phyloP scores from a whole-genome alignment of 1,284 basidiomycete species.

The Microbotryum intermedium region DNA sequence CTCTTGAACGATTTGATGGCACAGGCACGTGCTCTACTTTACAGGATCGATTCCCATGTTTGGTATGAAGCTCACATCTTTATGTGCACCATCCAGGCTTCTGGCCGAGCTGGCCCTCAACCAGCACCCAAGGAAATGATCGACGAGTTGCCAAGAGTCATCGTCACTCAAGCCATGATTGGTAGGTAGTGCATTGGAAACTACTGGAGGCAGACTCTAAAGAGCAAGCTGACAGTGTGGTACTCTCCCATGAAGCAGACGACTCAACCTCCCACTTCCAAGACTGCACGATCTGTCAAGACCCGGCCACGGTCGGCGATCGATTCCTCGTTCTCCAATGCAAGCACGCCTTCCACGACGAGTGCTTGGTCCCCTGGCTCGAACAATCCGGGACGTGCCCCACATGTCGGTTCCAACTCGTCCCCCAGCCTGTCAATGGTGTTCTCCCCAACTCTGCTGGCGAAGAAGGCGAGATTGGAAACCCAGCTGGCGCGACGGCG shows the following conservation, averaged over 20 bases:
- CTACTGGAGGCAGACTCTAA: conserved; percentile 47
- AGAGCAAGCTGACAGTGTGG: conserved; percentile 43
- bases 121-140: conserved; percentile 65
- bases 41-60: too few species aligned
- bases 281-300: conserved; percentile 37
- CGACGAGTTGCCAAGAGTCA: conserved; percentile 52
- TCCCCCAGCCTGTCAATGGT: conserved; percentile 17
- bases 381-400: conserved; percentile 75
- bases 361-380: conserved; percentile 72
- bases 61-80: not conserved
- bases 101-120: conserved; percentile 53
- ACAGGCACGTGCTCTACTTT: conserved; percentile 6
- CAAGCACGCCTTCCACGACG: conserved; percentile 61
- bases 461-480: not conserved
- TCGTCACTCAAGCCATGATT: conserved; percentile 54
- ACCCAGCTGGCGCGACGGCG: too few species aligned
- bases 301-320: conserved; percentile 29
- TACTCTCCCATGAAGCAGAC: conserved; percentile 47
- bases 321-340: conserved; percentile 57
- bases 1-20: conserved; percentile 28
- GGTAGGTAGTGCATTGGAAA: conserved; percentile 34
- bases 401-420: conserved; percentile 57
- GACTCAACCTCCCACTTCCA: conserved; percentile 26
- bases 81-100: conserved; percentile 43
- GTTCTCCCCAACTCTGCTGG: not conserved